Evolutionary conservation across 495 filamentous ascomycete species (phyloP), one percentile per base, ranked within the genome.

Genomic region (Podospora bellae-mahoneyi): DNA sequence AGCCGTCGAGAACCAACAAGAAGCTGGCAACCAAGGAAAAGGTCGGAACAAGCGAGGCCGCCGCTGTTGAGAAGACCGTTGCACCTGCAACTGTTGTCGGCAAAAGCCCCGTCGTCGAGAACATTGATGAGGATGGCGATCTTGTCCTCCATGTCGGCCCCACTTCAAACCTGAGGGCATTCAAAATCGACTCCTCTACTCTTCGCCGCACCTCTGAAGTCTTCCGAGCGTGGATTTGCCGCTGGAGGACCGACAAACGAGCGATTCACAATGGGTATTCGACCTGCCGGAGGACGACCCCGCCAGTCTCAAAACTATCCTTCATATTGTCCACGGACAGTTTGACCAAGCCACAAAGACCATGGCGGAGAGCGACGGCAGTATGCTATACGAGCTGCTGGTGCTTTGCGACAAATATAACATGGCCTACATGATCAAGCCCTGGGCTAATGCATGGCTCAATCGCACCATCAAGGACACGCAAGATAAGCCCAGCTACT

Each of bases 211-310:
- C 60, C 6, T 64, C 5, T 18, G 39, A 5, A 2, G 32, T 64
- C 15, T 53, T 28, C 18, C 53, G 57, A 19, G 48, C 44, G 2
- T 55, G 75, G 71, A 63, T 78, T 73, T 39, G 72, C 75, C 6
- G 64, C 0, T 78, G 76, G 61, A 59, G 32, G 3, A 74, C 77
- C 59, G 66, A 69, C 23, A 76, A 77, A 65, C 69, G 3, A 60
- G 68, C 9, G 39, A 62, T 5, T 30, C 60, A 7, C 69, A 72
- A 6, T 77, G 75, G 73, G 64, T 75, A 5, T 66, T 77, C 0
- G 66, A 66, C 15, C 69, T 79, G 2, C 77, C 76, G 2, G 77
- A 79, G 0, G 77, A 79, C 20, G 64, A 77, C 26, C 62, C 69
- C 34, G 30, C 20, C 23, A 13, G 23, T n/a, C 1, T 62, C 10